A percentile compares a stretch with the other conserved stretches of the same genome.
phyloP scores from a whole-genome alignment of 2,329 filamentous ascomycete species.

The Cyclaneusma minus region DNA sequence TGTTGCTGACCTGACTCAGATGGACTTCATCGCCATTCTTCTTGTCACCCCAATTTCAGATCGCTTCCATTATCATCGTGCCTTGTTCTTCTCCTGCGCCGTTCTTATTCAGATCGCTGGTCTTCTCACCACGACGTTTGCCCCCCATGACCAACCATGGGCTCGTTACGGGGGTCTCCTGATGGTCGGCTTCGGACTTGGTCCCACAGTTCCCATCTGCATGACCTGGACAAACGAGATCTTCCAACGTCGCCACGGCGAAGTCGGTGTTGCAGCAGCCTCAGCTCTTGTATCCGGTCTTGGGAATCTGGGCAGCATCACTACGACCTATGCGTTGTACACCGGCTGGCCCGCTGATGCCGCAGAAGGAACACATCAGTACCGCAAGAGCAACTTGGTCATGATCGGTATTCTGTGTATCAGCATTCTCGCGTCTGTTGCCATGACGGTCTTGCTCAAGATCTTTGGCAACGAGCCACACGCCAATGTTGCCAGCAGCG shows the following conservation, averaged over 20 bases:
- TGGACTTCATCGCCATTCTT: slow-evolving; percentile 79
- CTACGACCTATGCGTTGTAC: slow-evolving; percentile 81
- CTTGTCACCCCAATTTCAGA: slow-evolving; percentile 76
- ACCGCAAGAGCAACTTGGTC: slow-evolving; percentile 68
- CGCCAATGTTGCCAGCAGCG: slow-evolving; percentile 25
- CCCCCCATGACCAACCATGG: slow-evolving; percentile 52
- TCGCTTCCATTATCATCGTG: slow-evolving; percentile 66
- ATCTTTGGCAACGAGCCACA: slow-evolving; percentile 37
- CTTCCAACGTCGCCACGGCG: slow-evolving; percentile 77
- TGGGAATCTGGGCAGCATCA: slow-evolving; percentile 73
- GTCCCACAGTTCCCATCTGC: slow-evolving; percentile 79
- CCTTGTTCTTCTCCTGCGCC: slow-evolving; percentile 66
- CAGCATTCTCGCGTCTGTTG: slow-evolving; percentile 57
- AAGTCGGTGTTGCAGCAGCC: slow-evolving; percentile 79
- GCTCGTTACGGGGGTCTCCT: slow-evolving; percentile 78
- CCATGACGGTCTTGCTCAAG: slow-evolving; percentile 53
- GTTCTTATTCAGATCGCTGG: slow-evolving; percentile 69
- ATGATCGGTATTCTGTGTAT: slow-evolving; percentile 75
- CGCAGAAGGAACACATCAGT: slow-evolving; percentile 50
- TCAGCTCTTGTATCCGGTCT: slow-evolving; percentile 74
- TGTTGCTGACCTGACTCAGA: slow-evolving; percentile 27
- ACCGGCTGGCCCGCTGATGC: slow-evolving; percentile 72
- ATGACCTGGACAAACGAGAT: slow-evolving; percentile 91
- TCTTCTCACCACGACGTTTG: slow-evolving; percentile 65
- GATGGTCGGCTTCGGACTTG: slow-evolving; percentile 79